These are phyloP conservation scores for Phaeotremella skinneri DNA, from an alignment of 768 basidiomycete genomes.

Conservation along the genomic window DNA sequence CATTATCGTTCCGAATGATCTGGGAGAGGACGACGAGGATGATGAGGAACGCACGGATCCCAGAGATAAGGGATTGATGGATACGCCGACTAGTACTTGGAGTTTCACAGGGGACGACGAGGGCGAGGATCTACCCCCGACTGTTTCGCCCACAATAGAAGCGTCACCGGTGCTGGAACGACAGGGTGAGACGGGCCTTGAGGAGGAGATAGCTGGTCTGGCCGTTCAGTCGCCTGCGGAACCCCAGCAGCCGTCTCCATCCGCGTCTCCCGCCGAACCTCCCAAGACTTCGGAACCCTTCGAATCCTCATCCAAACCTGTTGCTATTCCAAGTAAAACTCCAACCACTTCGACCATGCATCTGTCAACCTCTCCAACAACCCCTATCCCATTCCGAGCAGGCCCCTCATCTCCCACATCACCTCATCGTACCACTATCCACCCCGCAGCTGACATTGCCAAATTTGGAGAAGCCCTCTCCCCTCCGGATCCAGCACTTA, in stretches of 20 bases:
- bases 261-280: no score
- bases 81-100: constrained; percentile 27
- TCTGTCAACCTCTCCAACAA: neutral
- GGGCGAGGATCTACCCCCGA: constrained; percentile 27
- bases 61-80: constrained; percentile 11
- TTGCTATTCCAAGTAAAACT: neutral
- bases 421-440: neutral
- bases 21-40: constrained; percentile 21
- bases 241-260: no score
- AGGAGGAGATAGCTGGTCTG: no score
- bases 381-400: neutral
- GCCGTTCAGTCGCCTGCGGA: no score
- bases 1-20: constrained; percentile 8
- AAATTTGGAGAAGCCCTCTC: constrained; percentile 32
- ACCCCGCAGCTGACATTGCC: constrained; percentile 1
- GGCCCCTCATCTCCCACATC: constrained; percentile 3
- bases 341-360: neutral
- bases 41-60: constrained; percentile 12
- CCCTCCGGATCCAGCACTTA: constrained; percentile 46
- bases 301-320: constrained; percentile 5
- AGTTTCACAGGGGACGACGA: constrained; percentile 32
- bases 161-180: neutral
- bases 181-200: neutral
- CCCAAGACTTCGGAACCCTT: constrained; percentile 11
- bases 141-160: constrained; percentile 20